Conservation (phyloP, 139 green algal species). For the Chlorella vulgaris region DNA sequence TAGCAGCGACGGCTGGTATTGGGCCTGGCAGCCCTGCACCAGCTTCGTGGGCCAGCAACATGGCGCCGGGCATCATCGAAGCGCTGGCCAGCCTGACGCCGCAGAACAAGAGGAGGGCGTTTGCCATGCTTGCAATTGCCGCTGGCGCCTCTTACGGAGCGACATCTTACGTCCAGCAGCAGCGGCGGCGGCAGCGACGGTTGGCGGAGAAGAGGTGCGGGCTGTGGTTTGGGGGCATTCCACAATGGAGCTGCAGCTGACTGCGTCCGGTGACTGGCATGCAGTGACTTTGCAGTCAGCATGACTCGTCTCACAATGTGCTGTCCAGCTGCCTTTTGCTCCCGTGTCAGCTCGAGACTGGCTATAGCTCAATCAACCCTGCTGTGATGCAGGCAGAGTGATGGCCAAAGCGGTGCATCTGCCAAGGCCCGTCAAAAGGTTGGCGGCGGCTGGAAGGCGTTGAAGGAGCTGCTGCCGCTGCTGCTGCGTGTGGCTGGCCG, state of each 20-base stretch:
- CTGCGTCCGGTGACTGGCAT: too few species aligned
- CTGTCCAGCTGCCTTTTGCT: too few species aligned
- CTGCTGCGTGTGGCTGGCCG: conserved; percentile 46
- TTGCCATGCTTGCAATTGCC: background rate
- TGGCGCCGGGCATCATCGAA: too few species aligned
- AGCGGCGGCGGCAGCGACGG: background rate
- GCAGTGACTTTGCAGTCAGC: too few species aligned
- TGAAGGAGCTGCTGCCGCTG: conserved; percentile 54
- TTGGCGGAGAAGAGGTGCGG: background rate
- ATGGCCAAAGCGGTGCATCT: background rate
- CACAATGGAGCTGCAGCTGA: background rate
- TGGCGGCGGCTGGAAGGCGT: conserved; percentile 8
- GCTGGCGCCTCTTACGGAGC: background rate
- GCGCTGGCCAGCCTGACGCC: background rate
- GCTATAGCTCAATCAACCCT: too few species aligned
- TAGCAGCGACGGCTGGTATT: too few species aligned
- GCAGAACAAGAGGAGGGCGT: background rate
- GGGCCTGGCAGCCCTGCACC: too few species aligned
- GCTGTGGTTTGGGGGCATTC: background rate
- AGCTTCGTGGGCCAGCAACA: too few species aligned
- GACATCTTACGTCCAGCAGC: background rate
- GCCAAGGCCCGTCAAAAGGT: background rate
- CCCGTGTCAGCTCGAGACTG: too few species aligned
- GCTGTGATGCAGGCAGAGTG: background rate
- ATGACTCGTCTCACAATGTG: too few species aligned